Conservation (phyloP, 805 yeast genomes). For the Debaryomyces castellii region DNA sequence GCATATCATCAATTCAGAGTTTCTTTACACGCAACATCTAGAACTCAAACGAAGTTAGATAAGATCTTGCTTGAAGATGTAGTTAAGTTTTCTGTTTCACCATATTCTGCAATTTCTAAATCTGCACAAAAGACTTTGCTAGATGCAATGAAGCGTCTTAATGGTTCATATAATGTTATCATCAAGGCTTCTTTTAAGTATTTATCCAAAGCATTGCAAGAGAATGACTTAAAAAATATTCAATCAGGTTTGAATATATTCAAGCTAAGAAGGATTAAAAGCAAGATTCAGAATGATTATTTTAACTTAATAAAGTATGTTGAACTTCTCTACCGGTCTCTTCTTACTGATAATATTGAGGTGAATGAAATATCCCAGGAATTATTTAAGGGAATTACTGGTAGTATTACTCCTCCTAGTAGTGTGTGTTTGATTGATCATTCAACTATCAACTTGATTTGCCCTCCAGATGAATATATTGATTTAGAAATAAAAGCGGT, state of each 20-base stretch:
- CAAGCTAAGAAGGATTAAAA: slow-evolving; percentile 54
- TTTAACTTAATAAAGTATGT: slow-evolving; percentile 49
- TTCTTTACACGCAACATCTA: slow-evolving; percentile 66
- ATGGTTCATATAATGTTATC: slow-evolving; percentile 62
- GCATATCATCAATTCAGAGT: slow-evolving; percentile 75
- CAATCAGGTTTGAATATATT: slow-evolving; percentile 66
- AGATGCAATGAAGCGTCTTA: slow-evolving; percentile 67
- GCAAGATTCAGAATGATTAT: slow-evolving; percentile 58
- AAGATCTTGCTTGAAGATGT: slow-evolving; percentile 62
- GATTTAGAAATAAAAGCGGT: slow-evolving; percentile 61
- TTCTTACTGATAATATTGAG: slow-evolving; percentile 53
- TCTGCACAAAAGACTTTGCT: slow-evolving; percentile 69
- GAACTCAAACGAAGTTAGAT: slow-evolving; percentile 69
- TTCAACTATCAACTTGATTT: slow-evolving; percentile 41
- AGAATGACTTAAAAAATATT: slow-evolving; percentile 52
- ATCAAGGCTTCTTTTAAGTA: slow-evolving; percentile 49
- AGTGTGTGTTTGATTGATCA: slow-evolving; percentile 50
- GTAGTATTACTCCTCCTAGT: slow-evolving; percentile 32
- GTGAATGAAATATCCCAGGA: slow-evolving; percentile 55
- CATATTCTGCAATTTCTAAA: slow-evolving; percentile 65
- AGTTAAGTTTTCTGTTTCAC: slow-evolving; percentile 61
- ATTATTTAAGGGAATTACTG: slow-evolving; percentile 39
- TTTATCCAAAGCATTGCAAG: slow-evolving; percentile 49
- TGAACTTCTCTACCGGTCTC: slow-evolving; percentile 51
- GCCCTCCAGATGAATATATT: slow-evolving; percentile 61